These are phyloP conservation scores for Wickerhamiella azymoides DNA, from an alignment of 805 yeast species.

Conservation along the genomic window DNA sequence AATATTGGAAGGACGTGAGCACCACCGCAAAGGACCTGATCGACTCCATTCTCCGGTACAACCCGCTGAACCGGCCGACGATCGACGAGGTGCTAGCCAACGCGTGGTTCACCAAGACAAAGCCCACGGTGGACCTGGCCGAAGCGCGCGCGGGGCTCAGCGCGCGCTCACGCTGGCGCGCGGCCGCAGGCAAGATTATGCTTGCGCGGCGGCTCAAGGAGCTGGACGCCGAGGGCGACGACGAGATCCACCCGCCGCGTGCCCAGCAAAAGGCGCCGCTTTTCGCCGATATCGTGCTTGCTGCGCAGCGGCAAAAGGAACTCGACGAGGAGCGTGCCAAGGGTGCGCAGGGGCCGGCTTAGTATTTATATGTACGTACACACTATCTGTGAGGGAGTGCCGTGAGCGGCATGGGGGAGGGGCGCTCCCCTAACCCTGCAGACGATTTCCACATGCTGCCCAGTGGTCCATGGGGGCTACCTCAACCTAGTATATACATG, in stretches of 20 bases:
- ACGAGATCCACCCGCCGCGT: slow-evolving; percentile 26
- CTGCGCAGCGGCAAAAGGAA: slow-evolving; percentile 51
- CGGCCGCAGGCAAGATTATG: slow-evolving; percentile 73
- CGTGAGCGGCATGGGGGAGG: no score
- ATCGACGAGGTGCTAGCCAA: slow-evolving; percentile 66
- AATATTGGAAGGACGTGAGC: slow-evolving; percentile 74
- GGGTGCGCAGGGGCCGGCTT: no score
- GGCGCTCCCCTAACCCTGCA: no score
- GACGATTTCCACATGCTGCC: no score
- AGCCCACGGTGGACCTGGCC: slow-evolving; percentile 54
- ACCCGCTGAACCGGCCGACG: slow-evolving; percentile 71
- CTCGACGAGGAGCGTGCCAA: slow-evolving; percentile 11
- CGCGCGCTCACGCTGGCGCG: slow-evolving; percentile 70
- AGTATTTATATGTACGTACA: no score
- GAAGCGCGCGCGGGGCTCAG: slow-evolving; percentile 66
- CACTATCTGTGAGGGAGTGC: no score
- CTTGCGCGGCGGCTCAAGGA: slow-evolving; percentile 66
- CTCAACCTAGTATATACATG: no score
- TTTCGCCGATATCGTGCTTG: slow-evolving; percentile 55
- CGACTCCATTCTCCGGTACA: slow-evolving; percentile 48
- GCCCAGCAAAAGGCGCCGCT: slow-evolving; percentile 19
- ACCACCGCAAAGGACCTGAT: slow-evolving; percentile 72
- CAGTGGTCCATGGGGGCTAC: no score
- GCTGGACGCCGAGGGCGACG: slow-evolving; percentile 37
- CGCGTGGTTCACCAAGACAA: slow-evolving; percentile 51